Evolutionary conservation across 2,329 filamentous ascomycete species (phyloP).

Genomic region (Sordariomycetes sp.): DNA sequence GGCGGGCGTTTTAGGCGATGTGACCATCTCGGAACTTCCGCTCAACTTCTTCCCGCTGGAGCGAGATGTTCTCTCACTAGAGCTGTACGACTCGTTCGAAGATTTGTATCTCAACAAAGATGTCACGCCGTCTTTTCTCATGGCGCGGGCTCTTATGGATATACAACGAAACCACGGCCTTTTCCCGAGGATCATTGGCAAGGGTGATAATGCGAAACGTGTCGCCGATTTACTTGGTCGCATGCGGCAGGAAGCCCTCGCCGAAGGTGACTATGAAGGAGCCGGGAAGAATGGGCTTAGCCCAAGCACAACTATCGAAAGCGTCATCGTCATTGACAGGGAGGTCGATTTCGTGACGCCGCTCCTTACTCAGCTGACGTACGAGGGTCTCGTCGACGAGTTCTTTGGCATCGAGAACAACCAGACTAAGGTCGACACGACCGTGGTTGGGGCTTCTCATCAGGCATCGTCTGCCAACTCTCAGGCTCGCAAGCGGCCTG

Average conservation of each 20-base stretch:
- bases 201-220: conserved; percentile 85
- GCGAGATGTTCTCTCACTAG: conserved; percentile 79
- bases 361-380: conserved; percentile 87
- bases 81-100: conserved; percentile 73
- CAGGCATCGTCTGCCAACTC: conserved; percentile 43
- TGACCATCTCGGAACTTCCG: conserved; percentile 76
- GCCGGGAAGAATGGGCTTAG: conserved; percentile 53
- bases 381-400: conserved; percentile 92
- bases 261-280: conserved; percentile 60
- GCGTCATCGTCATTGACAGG: conserved; percentile 85
- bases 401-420: conserved; percentile 86
- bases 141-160: conserved; percentile 86
- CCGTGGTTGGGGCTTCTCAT: conserved; percentile 66
- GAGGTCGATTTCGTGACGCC: conserved; percentile 90
- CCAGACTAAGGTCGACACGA: conserved; percentile 83
- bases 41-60: conserved; percentile 87
- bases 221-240: conserved; percentile 77
- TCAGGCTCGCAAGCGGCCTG: conserved; percentile 66
- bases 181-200: conserved; percentile 88
- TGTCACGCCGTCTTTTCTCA: conserved; percentile 75
- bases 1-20: conserved; percentile 82
- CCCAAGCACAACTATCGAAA: conserved; percentile 80
- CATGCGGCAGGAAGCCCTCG: conserved; percentile 81
- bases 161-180: conserved; percentile 86
- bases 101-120: conserved; percentile 87